Base-by-base conservation (phyloP, 345 rosid species). In the Dipteronia sinensis region DNA sequence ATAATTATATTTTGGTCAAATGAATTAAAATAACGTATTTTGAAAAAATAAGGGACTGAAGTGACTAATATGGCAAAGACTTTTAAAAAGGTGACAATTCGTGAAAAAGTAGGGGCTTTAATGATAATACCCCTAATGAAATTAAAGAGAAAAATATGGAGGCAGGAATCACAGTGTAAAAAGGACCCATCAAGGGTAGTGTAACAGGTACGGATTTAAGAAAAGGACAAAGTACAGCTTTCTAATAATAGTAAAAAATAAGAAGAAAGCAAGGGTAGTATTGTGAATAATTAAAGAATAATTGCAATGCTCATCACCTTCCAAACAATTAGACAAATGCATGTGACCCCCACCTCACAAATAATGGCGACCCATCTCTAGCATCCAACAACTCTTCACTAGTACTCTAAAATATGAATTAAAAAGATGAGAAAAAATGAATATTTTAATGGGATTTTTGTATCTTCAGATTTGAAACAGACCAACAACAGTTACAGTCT, bases 321-420 rank as follows among this genome's bases (percentile, higher is more conserved):
- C 76, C 70, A 70, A 88, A 87, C 90, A 86, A 42, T 10, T 76
- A 70, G 86, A 87, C 90, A 86, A 42, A 13, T 76, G 85, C 92
- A 90, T 87, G 92, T 88, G 94, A 83, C 82, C 83, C 88, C 46
- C 46, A 81, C 82, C 87, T 75, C 78, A 19, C 69, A 51, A 82
- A 83, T 82, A 83, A 87, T 83, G 85, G 74, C 74, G 5, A 8
- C 66, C 78, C 70, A 67, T 51, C 27, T 7, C 68, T 70, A 68
- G 6, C 65, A n/a, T 4, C 63, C 85, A 56, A 44, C 77, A 59
- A 34, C 46, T 42, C 46, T 8, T 42, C 46, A 1, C 46, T 7
- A 0, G 46, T 42, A 34, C 38, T 34, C 38, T 4, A 34, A 34
- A 34, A 34, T 34, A 34, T 34, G 38, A 34, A 34, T 34, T 34